These are phyloP conservation scores for Yarrowia sp. DNA, from an alignment of 805 yeast species.

Conservation along the genomic window DNA sequence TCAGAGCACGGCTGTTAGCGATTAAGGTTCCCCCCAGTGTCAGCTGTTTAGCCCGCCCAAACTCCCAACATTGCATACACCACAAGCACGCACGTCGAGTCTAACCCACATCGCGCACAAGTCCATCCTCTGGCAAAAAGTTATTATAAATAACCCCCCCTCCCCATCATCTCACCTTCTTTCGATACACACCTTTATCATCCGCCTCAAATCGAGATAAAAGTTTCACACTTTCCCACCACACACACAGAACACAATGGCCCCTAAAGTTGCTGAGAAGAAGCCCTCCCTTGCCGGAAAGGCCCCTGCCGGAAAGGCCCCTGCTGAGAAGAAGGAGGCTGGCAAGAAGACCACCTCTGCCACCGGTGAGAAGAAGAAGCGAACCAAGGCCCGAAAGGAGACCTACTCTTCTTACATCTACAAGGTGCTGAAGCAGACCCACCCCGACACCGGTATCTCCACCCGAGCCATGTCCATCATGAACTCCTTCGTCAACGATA, in stretches of 20 bases:
- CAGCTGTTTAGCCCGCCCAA: background rate
- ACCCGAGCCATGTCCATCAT: constrained; percentile 98
- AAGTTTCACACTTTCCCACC: constrained; percentile 32
- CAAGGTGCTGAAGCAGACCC: constrained; percentile 98
- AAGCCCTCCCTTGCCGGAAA: constrained; percentile 51
- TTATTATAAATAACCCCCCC: constrained; percentile 27
- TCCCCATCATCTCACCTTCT: constrained; percentile 29
- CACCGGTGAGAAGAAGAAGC: constrained; percentile 78
- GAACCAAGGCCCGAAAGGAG: constrained; percentile 95
- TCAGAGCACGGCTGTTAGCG: constrained; percentile 22
- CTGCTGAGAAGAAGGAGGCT: constrained; percentile 90
- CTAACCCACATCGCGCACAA: constrained; percentile 21
- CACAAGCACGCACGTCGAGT: constrained; percentile 3
- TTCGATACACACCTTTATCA: constrained; percentile 32
- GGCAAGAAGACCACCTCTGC: constrained; percentile 86
- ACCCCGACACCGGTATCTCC: constrained; percentile 99
- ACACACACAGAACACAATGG: constrained; percentile 37
- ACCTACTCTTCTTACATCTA: constrained; percentile 96
- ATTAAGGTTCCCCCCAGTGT: background rate
- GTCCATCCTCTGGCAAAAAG: background rate
- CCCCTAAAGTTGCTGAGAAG: constrained; percentile 56
- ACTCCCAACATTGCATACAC: background rate
- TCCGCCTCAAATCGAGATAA: constrained; percentile 34
- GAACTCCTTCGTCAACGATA: constrained; percentile 98
- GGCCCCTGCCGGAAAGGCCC: constrained; percentile 88